Evolutionary conservation across 257 asterid genomes (phyloP), one percentile per base, ranked within the genome.

Genomic region (Schizonepeta tenuifolia): DNA sequence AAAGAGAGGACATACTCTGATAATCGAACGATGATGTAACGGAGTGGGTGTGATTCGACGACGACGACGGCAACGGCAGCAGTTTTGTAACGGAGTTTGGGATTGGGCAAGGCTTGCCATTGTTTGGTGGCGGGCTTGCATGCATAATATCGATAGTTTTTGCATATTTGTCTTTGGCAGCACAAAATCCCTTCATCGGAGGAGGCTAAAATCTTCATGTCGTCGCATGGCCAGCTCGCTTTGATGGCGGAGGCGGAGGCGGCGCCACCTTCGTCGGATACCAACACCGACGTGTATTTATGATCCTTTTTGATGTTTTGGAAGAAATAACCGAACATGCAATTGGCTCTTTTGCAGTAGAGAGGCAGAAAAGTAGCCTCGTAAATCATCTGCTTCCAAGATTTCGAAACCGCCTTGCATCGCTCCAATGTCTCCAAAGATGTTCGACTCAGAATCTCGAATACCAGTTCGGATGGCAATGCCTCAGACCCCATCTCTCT

Each of bases 51-150:
- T 3, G 54, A 41, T 21, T 21, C 9, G 55, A 7, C 18, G 14
- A 64, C 69, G 38, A 41, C 69, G 14, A 41, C 9, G 38, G 69
- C 55, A 7, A 64, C 55, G 38, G 5, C 21, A 0, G 7, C 35
- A 4, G 69, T 41, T 13, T 21, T 2, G 11, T 20, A 41, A 1
- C 38, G 36, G 5, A 40, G 22, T 6, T 21, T 21, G 14, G 69
- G 69, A 13, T 41, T 21, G 2, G 54, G 69, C 7, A 53, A 0
- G 9, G 13, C 15, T 6, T 53, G 59, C 28, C 59, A 53, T 21
- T 53, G 59, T 7, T 9, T 20, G 59, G 59, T 9, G 59, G 59
- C 31, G 15, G 59, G 59, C 13, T 53, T 53, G 59, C 59, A 53
- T 18, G 31, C 59, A 9, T 53, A 53, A 24, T 18, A 53, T 18